Evolutionary conservation across 192 early-diverging fungal genomes (phyloP), one percentile per base, ranked within the genome.

Genomic region (Lunasporangiospora selenospora): DNA sequence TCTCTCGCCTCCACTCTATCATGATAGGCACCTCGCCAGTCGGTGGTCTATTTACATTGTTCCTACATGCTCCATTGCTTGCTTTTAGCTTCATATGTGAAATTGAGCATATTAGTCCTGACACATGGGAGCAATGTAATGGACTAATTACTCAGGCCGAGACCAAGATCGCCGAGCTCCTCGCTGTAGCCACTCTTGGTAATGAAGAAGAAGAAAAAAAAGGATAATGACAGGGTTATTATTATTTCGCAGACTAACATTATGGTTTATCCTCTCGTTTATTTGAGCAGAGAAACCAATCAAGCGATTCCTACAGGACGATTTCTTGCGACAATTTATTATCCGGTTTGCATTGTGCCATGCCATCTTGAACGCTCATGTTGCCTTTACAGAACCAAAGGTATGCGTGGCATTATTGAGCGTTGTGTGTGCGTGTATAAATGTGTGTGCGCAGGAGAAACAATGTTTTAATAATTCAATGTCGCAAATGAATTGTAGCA

Each of bases 11-110:
- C n/a, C n/a, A n/a, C 48, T 32, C 18, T 43, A 18, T 4, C 30
- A 53, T n/a, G 23, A 7, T 55, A 81, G 80, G 84, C 34, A 81
- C 79, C 10, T 75, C 75, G 18, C 88, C 87, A 79, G 85, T 92
- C 4, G 97, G 97, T 32, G 90, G 89, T 75, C 83, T 98, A 12
- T 98, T 97, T 62, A 98, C 96, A 5, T 70, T 99, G 54, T 99
- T 99, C 63, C 77, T 99, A 53, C 93, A 97, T 73, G 88, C 90
- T 12, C 95, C 96, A 3, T 51, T 96, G 12, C 89, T 96, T 41
- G 97, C 92, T 0, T 95, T 99, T 58, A 88, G 89, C 19, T 94
- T 90, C 53, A 80, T 96, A 16, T 90, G 82, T 7, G 89, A 90
- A 37, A 83, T 88, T 29, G 83, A 79, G 1, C 79, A 89, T 43